A percentile compares a stretch with the other conserved stretches of the same genome.
Evolutionary conservation across 768 basidiomycete species (phyloP).

Genomic region (Kwoniella dejecticola): DNA sequence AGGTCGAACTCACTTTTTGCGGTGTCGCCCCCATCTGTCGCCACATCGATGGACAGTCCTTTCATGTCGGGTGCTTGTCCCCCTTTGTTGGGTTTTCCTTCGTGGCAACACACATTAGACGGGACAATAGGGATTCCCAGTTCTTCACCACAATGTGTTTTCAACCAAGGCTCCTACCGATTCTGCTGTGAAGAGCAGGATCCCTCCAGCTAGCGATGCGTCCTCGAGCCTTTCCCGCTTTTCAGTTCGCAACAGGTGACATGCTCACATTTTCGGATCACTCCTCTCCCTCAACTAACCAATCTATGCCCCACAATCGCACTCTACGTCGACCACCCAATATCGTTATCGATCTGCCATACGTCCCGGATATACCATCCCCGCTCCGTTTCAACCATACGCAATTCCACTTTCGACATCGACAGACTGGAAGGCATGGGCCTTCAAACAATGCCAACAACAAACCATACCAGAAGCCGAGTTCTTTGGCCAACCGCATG

Average conservation of each 20-base stretch:
- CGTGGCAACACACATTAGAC: no score
- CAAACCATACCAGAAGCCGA: slow-evolving; percentile 26
- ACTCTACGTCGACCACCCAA: slow-evolving; percentile 15
- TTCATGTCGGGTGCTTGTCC: no score
- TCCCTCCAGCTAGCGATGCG: slow-evolving; percentile 4
- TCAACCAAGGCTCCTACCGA: no score
- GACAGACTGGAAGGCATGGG: slow-evolving; percentile 21
- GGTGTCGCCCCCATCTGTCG: no score
- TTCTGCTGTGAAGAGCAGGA: not conserved
- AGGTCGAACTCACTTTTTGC: no score
- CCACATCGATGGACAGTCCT: no score
- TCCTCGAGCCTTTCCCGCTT: slow-evolving; percentile 23
- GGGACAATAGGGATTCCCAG: no score
- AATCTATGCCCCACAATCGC: not conserved
- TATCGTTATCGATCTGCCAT: not conserved
- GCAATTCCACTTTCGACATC: not conserved
- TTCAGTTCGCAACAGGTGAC: slow-evolving; percentile 4
- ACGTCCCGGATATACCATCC: not conserved
- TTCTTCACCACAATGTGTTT: no score
- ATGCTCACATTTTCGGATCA: slow-evolving; percentile 21
- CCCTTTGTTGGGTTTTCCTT: no score
- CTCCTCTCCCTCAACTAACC: not conserved
- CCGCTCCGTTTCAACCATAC: slow-evolving; percentile 1
- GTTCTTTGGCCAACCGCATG: slow-evolving; percentile 10
- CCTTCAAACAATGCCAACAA: slow-evolving; percentile 19